Base-by-base conservation (phyloP, 352 stramenopile species). In the Phytophthora chlamydospora region DNA sequence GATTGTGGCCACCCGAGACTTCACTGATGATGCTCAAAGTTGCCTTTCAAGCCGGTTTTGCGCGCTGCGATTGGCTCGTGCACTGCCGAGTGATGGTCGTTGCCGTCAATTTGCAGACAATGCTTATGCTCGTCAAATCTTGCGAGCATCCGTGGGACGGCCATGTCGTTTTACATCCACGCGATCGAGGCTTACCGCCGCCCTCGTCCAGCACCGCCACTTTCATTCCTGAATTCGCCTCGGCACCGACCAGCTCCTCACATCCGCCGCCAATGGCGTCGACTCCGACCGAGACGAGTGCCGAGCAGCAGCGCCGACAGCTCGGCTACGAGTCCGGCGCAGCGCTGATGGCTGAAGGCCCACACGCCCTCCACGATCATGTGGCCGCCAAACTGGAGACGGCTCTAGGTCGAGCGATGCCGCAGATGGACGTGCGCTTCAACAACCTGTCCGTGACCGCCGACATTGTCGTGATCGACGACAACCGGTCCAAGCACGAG, bases 351-450 rank as follows among this genome's bases (percentile, higher is more conserved):
- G 61, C 65, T 29, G 41, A 83, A 3, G 74, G 71, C 1, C 69
- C 75, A 9, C 50, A 75, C 32, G 58, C 58, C 11, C 59, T 81
- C 24, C 72, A 85, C 35, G 46, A 71, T 1, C 46, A 73, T 33
- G 32, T 80, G 11, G 65, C 70, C 24, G 24, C 44, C 14, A 73
- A 63, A 44, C 42, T 80, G 32, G 66, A 66, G n/a, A 45, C 46
- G 9, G 62, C 75, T 4, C 38, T 75, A 13, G 65, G 72, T 11
- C 53, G 62, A 2, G 58, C 50, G 6, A 64, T 85, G 62, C 76
- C 76, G 12, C 71, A 79, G 41, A 68, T 78, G 54, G 71, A 83
- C 21, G 64, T 85, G n/a, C 73, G 71, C 9, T 82, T 85, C 59
- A 65, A 55, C n/a, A 63, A 81, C 51, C 47, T 85, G 8, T 78